Base-by-base conservation (phyloP, 306 rosid genomes). In the Sphenostylis stenocarpa region DNA sequence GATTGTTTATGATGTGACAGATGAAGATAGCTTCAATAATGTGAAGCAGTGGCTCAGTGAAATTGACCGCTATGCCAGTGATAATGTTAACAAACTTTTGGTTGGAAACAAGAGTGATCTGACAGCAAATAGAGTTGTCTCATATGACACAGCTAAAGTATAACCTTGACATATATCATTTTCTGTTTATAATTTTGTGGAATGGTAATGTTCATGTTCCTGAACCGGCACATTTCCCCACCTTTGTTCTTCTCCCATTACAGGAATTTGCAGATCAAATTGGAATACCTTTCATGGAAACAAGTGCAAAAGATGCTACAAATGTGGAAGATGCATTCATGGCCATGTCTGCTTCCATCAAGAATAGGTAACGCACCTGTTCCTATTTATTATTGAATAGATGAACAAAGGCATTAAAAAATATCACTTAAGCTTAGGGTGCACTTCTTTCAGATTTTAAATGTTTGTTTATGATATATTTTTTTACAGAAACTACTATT, bases 11-110 rank as follows among this genome's bases (percentile, higher is more conserved):
- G 90, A 86, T 31, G 90, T 86, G 56, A 86, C 90, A 41, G 90
- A 86, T 61, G 84, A 83, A 49, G 87, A 86, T 65, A 86, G 87
- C 85, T 86, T 86, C 84, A 86, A 83, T 58, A 86, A 86, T 70
- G 87, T 86, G 77, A 83, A 86, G 80, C 87, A 86, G 75, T 86
- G 90, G 90, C 90, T 86, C 51, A 86, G 87, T 58, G 90, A 86
- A 81, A 86, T 86, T 20, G 90, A 86, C 70, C 90, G 87, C 49
- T 86, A 86, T 81, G 90, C 90, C 5, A 81, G 87, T 70, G 87
- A 86, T 81, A 86, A 81, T 5, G 90, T 86, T 43, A 86, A 86
- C 87, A 86, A 86, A 56, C 90, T 86, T 70, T 81, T 86, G 82
- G 90, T 86, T 70, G 90, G 87, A 70, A 86, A 86, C 85, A 86